A percentile compares a stretch with the other conserved stretches of the same genome.
Evolutionary conservation across 441 rosid species (phyloP).

Genomic region (Arabidopsis lyrata): DNA sequence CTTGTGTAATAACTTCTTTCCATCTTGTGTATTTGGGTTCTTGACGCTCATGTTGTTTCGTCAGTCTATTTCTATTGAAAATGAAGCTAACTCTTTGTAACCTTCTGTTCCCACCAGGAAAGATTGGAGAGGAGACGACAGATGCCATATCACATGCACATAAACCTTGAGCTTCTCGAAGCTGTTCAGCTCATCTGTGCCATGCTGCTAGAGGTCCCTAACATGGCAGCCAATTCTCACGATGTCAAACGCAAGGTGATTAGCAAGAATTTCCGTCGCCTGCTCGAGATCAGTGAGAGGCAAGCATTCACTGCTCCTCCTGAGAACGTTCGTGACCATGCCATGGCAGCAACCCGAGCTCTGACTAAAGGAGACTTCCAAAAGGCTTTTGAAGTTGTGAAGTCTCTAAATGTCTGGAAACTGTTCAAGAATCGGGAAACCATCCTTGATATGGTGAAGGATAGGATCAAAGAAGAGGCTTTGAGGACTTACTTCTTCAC

Average conservation of each 20-base stretch:
- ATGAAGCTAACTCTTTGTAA: not conserved
- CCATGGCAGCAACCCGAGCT: constrained; percentile 78
- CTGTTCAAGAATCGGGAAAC: constrained; percentile 56
- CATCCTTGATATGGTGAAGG: constrained; percentile 68
- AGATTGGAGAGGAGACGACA: constrained; percentile 79
- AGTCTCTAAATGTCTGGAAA: constrained; percentile 76
- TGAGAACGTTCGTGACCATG: constrained; percentile 82
- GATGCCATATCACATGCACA: constrained; percentile 92
- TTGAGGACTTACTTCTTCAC: constrained; percentile 71
- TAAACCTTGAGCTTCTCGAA: constrained; percentile 85
- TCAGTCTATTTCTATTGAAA: not conserved
- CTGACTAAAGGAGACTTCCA: constrained; percentile 70
- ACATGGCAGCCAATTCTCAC: constrained; percentile 74
- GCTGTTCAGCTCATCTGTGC: constrained; percentile 79
- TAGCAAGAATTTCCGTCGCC: constrained; percentile 75
- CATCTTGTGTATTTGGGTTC: not conserved
- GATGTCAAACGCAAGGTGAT: constrained; percentile 65
- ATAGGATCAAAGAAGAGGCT: constrained; percentile 78
- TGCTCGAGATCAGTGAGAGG: constrained; percentile 71
- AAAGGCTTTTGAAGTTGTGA: constrained; percentile 59
- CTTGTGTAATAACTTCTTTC: not conserved
- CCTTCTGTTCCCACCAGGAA: constrained; percentile 54
- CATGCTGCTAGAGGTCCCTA: constrained; percentile 83
- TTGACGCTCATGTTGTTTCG: not conserved
- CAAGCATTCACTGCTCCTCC: constrained; percentile 83